Evolutionary conservation across 148 eudicot species (phyloP), one percentile per base, ranked within the genome.

Genomic region (Camellia lanceoleosa): DNA sequence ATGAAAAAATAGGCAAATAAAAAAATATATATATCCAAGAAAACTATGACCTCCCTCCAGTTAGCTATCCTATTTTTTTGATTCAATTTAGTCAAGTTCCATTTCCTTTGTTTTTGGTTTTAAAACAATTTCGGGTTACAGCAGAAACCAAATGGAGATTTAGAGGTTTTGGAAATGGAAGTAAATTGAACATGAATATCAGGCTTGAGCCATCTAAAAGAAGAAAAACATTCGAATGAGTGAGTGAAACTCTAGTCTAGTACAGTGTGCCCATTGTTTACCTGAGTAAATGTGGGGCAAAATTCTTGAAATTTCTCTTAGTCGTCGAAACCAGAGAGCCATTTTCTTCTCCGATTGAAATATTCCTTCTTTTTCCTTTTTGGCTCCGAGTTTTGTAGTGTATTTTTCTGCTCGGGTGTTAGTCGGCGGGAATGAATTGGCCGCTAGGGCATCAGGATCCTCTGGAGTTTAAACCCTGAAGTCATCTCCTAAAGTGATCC

Each of bases 291-390:
- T 1, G 12, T 16, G 77, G 19, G 84, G 84, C 49, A 80, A 66
- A 52, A 78, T 69, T 68, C 74, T 80, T 12, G 72, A 85, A 73
- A 87, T 56, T 52, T 76, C 84, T 19, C 82, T 77, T 16, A 88
- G 12, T 49, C 65, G 75, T n/a, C 85, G 80, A 46, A 79, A 87
- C 11, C 85, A 78, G 76, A 82, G n/a, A 52, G 86, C 80, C 90
- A 87, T 87, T 30, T 30, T 30, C 38, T 30, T 30, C 38, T 30
- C 38, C 38, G 38, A 30, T 30, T 30, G 38, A 30, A 30, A 30
- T 30, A 30, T 30, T 30, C 1, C 38, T 30, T 30, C 1, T 30
- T 30, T 30, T 30, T 30, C 0, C 0, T 1, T 30, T 30, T 30
- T 30, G 38, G 38, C 38, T 30, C 38, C 38, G 38, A 1, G 38